Evolutionary conservation across 1,139 yeast genomes (phyloP).

Genomic region (Lodderomyces pseudojiufengensis): DNA sequence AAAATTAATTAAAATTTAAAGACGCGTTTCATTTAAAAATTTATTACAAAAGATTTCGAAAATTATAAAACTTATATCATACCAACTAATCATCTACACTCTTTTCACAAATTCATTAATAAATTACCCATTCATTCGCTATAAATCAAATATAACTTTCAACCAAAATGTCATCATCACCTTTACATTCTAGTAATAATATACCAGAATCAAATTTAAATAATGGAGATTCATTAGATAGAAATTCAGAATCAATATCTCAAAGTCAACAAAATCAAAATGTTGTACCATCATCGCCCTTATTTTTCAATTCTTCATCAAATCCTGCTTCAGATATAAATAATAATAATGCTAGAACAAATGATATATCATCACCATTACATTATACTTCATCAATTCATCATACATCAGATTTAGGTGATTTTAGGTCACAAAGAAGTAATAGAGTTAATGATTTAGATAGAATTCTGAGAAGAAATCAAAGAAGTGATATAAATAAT

Average conservation of each 20-base stretch:
- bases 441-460: constrained; percentile 42
- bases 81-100: too few relatives aligned
- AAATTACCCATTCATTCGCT: too few relatives aligned
- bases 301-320: constrained; percentile 52
- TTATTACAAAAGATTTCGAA: too few relatives aligned
- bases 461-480: constrained; percentile 38
- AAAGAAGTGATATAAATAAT: constrained; percentile 43
- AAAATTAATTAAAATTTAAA: constrained; percentile 16
- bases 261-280: constrained; percentile 37
- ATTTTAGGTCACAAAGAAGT: constrained; percentile 21
- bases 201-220: constrained; percentile 13
- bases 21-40: constrained; percentile 11
- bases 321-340: constrained; percentile 38
- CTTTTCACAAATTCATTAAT: too few relatives aligned
- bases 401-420: constrained; percentile 29
- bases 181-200: constrained; percentile 22
- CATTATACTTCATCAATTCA: constrained; percentile 44
- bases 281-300: constrained; percentile 66
- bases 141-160: too few relatives aligned
- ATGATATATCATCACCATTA: constrained; percentile 42
- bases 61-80: too few relatives aligned
- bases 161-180: constrained; percentile 35
- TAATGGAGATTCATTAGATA: constrained; percentile 11
- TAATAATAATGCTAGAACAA: constrained; percentile 12
- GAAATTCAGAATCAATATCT: constrained; percentile 29